Evolutionary conservation across 2,329 filamentous ascomycete genomes (phyloP), one percentile per base, ranked within the genome.

Genomic region (Ceratocystis huliohia): DNA sequence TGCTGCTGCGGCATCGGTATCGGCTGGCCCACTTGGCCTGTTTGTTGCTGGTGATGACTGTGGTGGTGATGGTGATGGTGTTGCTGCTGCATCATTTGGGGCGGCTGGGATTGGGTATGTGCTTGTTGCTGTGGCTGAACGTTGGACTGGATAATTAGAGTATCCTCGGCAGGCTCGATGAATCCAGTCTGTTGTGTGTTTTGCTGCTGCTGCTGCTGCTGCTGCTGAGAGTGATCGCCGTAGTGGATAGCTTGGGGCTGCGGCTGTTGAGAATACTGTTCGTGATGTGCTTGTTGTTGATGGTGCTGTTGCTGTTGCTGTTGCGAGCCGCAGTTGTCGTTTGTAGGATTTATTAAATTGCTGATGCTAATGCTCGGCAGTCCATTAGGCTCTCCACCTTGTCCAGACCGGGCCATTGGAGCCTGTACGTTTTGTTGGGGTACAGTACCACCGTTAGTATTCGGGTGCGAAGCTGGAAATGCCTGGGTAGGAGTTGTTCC

Each of bases 31-130:
- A 59, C 65, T 13, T 68, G 68, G 45, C 62, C 62, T 56, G 25
- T 33, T 15, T 59, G 53, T 33, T 87, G 78, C 94, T 94, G 73
- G 84, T 89, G 68, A 89, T 87, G 37, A 10, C 13, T 41, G 37
- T 41, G 37, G 37, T 41, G 10, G 37, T 41, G 37, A 13, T 41
- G 37, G 10, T 41, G 37, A 41, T 41, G 37, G 37, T 41, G 10
- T 41, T 15, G 37, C 37, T 41, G 65, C 20, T 63, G 65, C 37
- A 67, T 46, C 68, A 70, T 66, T 72, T 73, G 64, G 70, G 65
- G 37, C 13, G 37, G 68, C 71, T 68, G 71, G 66, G 72, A 69
- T 41, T 57, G 53, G 5, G 53, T 17, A 6, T 57, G 53, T 10
- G 53, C 22, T 57, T 57, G 53, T 33, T 70, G 70, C 61, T 72